phyloP scores from a whole-genome alignment of 2,329 filamentous ascomycete species.

The Trichoderma semiorbis region DNA sequence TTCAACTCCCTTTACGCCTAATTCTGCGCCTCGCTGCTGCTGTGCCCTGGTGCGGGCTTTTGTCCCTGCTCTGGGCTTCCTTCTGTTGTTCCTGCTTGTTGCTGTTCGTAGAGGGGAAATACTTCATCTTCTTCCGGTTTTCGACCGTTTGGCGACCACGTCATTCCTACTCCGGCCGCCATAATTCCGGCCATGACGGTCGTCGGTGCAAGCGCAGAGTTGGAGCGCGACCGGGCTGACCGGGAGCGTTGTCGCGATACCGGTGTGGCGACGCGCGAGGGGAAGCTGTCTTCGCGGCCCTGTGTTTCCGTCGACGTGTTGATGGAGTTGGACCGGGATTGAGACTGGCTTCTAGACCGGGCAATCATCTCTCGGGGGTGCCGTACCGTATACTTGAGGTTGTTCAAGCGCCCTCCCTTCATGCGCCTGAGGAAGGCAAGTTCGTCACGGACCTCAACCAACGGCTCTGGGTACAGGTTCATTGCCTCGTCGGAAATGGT shows the following conservation, averaged over 20 bases:
- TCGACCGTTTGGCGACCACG: constrained; percentile 69
- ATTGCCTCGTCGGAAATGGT: constrained; percentile 67
- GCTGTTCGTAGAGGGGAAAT: constrained; percentile 6
- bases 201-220: constrained; percentile 70
- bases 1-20: constrained; percentile 25
- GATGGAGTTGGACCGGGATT: constrained; percentile 58
- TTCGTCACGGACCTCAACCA: constrained; percentile 75
- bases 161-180: constrained; percentile 68
- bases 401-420: constrained; percentile 78
- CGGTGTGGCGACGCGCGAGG: constrained; percentile 50
- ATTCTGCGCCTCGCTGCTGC: constrained; percentile 26
- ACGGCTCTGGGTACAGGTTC: constrained; percentile 64
- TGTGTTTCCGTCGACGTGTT: constrained; percentile 61
- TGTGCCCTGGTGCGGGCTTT: constrained; percentile 16
- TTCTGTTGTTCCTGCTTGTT: constrained; percentile 17
- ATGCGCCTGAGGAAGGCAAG: constrained; percentile 75
- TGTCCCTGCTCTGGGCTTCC: constrained; percentile 20
- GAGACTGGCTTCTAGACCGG: constrained; percentile 60
- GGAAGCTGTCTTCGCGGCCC: constrained; percentile 52
- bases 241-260: constrained; percentile 63
- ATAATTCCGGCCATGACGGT: constrained; percentile 82
- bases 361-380: constrained; percentile 68
- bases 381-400: constrained; percentile 72
- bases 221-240: constrained; percentile 62
- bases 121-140: constrained; percentile 27